Base-by-base conservation (phyloP, 495 filamentous ascomycete species). In the Neurospora sp. region DNA sequence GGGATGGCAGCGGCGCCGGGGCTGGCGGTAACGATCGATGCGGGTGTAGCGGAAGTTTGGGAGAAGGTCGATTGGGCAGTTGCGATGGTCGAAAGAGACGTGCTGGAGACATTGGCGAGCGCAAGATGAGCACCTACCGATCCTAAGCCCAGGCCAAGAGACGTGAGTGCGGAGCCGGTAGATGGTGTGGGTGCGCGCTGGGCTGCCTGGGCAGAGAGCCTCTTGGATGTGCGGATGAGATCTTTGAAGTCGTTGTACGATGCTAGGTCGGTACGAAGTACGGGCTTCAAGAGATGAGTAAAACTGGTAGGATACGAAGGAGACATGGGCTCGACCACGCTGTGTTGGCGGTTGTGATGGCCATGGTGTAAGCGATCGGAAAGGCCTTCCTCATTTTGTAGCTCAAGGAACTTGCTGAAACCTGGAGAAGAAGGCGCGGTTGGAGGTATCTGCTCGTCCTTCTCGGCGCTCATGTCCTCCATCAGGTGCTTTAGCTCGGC, bases 401-500 rank as follows among this genome's bases (percentile, higher is more conserved):
- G 61, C 37, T 86, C 84, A 44, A 37, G 35, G 35, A 86, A 83
- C 72, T 82, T 86, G 80, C 81, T 83, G 74, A 85, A 78, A 70
- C 82, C 78, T 80, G 85, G 71, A 81, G 90, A 74, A 87, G 94
- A 76, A 88, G 96, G 74, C 84, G 90, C 59, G 87, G 96, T 76
- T 86, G 89, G 68, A 86, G 91, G 73, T 76, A 81, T 31, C 86
- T 87, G 74, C 83, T 91, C 93, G 73, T 94, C 93, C 70, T 87
- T 88, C 72, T 93, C 89, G 44, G 85, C 81, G n/a, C 86, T 87
- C 89, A 97, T 93, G 69, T 90, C 87, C 83, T 97, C 93, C 91
- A 99, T 93, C 71, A 96, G 93, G 8, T 86, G 85, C 80, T 98
- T 98, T 48, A 99, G 86, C 81, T 98, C 92, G 9, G 91, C 87